These are phyloP conservation scores for Peziza echinospora DNA, from an alignment of 495 filamentous ascomycete genomes.

Conservation along the genomic window DNA sequence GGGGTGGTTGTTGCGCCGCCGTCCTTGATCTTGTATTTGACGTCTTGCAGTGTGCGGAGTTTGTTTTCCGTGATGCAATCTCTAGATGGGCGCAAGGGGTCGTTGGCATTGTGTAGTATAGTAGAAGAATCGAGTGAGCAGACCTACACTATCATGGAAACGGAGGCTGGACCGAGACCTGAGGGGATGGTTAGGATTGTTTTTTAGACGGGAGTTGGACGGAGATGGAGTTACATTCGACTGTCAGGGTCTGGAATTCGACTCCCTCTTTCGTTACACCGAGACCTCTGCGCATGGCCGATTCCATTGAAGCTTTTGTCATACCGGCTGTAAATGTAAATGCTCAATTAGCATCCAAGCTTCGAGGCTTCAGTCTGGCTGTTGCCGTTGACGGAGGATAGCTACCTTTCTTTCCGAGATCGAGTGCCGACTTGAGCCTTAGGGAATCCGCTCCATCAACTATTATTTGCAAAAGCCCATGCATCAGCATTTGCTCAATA, in stretches of 20 bases:
- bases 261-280: constrained; percentile 51
- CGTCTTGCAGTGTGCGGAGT: constrained; percentile 43
- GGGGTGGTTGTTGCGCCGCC: constrained; percentile 44
- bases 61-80: constrained; percentile 66
- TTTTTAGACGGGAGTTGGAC: too few species aligned
- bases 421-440: background rate
- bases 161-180: constrained; percentile 53
- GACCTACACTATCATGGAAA: constrained; percentile 41
- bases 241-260: constrained; percentile 46
- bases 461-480: too few species aligned
- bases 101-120: background rate
- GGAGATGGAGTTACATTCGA: too few species aligned
- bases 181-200: too few species aligned
- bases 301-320: constrained; percentile 64
- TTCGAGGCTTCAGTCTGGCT: constrained; percentile 4
- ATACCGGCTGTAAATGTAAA: constrained; percentile 33
- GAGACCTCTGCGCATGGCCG: constrained; percentile 67
- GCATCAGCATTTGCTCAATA: too few species aligned
- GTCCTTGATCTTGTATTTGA: constrained; percentile 46
- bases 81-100: background rate
- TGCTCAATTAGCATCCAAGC: background rate
- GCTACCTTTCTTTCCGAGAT: constrained; percentile 6
- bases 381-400: constrained; percentile 52
- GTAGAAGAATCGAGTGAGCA: background rate
- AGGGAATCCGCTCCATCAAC: background rate